phyloP scores from a whole-genome alignment of 495 filamentous ascomycete species.

The Halenospora varia region DNA sequence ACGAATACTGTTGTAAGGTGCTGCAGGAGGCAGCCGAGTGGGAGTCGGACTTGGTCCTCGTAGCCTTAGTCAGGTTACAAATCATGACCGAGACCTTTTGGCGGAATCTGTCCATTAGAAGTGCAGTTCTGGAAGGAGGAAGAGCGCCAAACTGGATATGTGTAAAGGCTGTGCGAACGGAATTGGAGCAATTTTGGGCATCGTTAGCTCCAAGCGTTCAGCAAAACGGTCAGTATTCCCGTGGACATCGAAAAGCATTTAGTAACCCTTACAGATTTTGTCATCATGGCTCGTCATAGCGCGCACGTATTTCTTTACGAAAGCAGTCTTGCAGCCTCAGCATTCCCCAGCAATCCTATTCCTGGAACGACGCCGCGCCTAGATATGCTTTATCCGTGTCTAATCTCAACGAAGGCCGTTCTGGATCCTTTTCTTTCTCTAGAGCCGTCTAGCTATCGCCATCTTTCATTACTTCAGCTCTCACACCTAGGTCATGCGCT shows the following conservation, averaged over 20 bases:
- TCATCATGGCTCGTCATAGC: slow-evolving; percentile 5
- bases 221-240: slow-evolving; percentile 11
- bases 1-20: slow-evolving; percentile 1
- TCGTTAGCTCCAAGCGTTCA: slow-evolving; percentile 4
- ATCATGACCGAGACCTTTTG: background rate
- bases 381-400: slow-evolving; percentile 20
- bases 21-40: background rate
- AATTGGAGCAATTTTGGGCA: slow-evolving; percentile 6
- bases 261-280: background rate
- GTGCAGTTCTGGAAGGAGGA: background rate
- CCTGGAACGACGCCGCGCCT: slow-evolving; percentile 4
- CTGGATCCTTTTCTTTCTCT: slow-evolving; percentile 6
- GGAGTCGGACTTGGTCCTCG: slow-evolving; percentile 4
- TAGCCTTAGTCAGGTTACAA: background rate
- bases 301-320: slow-evolving; percentile 14
- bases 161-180: slow-evolving; percentile 1
- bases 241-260: background rate
- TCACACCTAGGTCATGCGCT: slow-evolving; percentile 7
- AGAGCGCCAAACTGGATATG: slow-evolving; percentile 20
- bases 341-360: background rate
- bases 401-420: slow-evolving; percentile 5
- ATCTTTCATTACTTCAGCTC: background rate
- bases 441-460: background rate
- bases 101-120: background rate
- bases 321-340: slow-evolving; percentile 2